phyloP scores from a whole-genome alignment of 2,329 filamentous ascomycete species.

The Simplicillium aogashimaense region DNA sequence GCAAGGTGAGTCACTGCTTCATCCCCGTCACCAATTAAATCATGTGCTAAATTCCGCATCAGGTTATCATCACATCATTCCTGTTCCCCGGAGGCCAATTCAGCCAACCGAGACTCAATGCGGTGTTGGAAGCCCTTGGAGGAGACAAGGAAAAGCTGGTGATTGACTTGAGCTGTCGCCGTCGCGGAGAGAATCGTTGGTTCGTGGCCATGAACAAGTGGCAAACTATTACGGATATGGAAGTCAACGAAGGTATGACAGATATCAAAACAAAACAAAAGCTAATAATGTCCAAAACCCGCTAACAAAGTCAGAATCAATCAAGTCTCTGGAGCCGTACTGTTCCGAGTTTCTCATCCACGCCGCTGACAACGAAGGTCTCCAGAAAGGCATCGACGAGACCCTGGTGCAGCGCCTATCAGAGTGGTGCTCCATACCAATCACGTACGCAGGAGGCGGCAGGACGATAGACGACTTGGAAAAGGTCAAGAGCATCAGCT shows the following conservation, averaged over 20 bases:
- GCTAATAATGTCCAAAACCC: background rate
- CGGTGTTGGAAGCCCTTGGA: constrained; percentile 62
- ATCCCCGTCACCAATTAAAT: background rate
- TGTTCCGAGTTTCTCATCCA: constrained; percentile 97
- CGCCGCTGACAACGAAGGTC: constrained; percentile 90
- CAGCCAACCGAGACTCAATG: constrained; percentile 64
- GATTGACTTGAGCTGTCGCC: constrained; percentile 87
- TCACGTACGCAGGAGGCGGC: constrained; percentile 95
- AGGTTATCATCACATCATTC: constrained; percentile 96
- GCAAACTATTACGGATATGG: constrained; percentile 96
- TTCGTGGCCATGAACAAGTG: constrained; percentile 99
- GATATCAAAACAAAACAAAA: background rate
- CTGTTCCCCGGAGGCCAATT: constrained; percentile 82
- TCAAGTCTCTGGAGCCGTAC: constrained; percentile 73
- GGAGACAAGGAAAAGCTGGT: constrained; percentile 75
- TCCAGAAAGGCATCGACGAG: constrained; percentile 86
- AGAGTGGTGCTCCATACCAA: constrained; percentile 81
- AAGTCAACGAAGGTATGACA: constrained; percentile 68
- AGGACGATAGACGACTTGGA: constrained; percentile 74
- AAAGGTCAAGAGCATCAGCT: constrained; percentile 67
- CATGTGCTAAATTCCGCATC: constrained; percentile 17
- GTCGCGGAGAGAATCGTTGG: constrained; percentile 64
- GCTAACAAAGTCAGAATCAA: constrained; percentile 50
- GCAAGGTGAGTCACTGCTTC: constrained; percentile 53
- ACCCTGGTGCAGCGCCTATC: constrained; percentile 67